A percentile compares a stretch with the other conserved stretches of the same genome.
These are phyloP conservation scores for Eucalyptus caleyi DNA, from an alignment of 345 rosid species.

Conservation along the genomic window DNA sequence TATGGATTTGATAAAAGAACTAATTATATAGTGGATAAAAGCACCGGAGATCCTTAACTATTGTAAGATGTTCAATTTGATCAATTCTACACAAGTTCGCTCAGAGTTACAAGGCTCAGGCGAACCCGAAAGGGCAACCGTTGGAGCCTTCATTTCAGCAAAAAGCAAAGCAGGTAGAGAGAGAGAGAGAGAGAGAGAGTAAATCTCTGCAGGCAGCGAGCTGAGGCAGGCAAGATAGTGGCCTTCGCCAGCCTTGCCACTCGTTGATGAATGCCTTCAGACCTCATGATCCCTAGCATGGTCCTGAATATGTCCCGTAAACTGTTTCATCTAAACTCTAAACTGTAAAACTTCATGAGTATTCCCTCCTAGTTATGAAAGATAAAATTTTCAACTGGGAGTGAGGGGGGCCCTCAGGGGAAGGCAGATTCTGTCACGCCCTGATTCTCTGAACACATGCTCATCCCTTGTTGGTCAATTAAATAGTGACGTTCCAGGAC, in stretches of 20 bases:
- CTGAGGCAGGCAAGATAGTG: not conserved
- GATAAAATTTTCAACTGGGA: no score
- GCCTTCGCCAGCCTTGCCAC: not conserved
- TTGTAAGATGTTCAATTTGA: not conserved
- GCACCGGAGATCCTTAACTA: not conserved
- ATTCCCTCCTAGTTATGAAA: no score
- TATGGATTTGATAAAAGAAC: not conserved
- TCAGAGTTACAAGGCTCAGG: not conserved
- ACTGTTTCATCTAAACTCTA: no score
- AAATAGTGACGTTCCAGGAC: no score
- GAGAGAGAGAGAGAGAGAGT: no score
- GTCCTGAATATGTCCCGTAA: no score
- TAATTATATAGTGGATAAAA: not conserved
- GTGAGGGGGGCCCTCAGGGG: no score
- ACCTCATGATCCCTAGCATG: not conserved
- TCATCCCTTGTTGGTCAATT: no score
- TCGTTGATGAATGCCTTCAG: not conserved
- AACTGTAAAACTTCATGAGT: rapidly evolving
- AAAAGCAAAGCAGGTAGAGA: not conserved
- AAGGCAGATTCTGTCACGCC: no score
- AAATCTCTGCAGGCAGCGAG: not conserved
- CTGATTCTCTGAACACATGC: no score
- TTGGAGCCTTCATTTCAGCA: not conserved
- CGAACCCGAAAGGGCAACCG: not conserved
- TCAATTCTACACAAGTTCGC: not conserved